Percentiles rank a stretch among this genome's conserved stretches.
Conservation (phyloP, 1,139 yeast genomes). For the Yamadazyma trypodendri region DNA sequence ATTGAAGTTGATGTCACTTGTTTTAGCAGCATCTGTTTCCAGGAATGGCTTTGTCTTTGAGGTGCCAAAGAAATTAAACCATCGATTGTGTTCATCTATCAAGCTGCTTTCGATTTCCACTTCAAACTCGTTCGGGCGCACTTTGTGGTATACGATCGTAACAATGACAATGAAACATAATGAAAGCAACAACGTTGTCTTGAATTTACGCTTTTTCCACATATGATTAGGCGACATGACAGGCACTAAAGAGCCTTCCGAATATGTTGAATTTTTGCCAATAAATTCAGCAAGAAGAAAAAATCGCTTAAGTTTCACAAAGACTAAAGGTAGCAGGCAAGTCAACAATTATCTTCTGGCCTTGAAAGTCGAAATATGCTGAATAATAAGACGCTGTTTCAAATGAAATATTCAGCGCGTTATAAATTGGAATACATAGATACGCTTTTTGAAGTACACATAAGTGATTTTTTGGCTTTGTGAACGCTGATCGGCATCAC, state of each 20-base stretch:
- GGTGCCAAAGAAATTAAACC: slow-evolving; percentile 1
- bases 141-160: slow-evolving; percentile 2
- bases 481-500: too few species aligned
- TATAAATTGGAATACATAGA: too few species aligned
- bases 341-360: too few species aligned
- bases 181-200: slow-evolving; percentile 4
- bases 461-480: too few species aligned
- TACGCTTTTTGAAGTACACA: too few species aligned
- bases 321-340: too few species aligned
- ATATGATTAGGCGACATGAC: not conserved
- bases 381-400: too few species aligned
- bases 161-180: slow-evolving; percentile 1
- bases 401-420: too few species aligned
- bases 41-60: slow-evolving; percentile 15
- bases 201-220: slow-evolving; percentile 3
- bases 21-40: slow-evolving; percentile 16
- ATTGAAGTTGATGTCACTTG: slow-evolving; percentile 12
- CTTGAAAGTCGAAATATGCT: too few species aligned
- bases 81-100: slow-evolving; percentile 6
- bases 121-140: slow-evolving; percentile 11
- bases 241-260: not conserved
- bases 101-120: slow-evolving; percentile 10
- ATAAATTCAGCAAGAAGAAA: too few species aligned
- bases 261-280: too few species aligned
- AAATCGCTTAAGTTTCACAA: too few species aligned